Conservation (phyloP, 129 eudicot species). For the Tagetes erecta region DNA sequence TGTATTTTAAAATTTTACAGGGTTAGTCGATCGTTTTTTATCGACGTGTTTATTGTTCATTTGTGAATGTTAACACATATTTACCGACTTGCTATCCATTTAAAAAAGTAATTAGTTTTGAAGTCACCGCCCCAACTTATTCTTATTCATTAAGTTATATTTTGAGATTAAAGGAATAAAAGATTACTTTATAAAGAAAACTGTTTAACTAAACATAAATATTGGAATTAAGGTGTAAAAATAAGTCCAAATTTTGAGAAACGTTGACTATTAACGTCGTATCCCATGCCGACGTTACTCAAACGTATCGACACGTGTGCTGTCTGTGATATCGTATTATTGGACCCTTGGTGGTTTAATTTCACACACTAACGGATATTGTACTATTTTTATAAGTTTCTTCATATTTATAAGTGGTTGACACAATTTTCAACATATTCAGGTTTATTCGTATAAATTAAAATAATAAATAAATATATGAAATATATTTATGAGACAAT, state of each 20-base stretch:
- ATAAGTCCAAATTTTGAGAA: constrained; percentile 9
- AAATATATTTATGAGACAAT: no score
- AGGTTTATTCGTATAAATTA: no score
- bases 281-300: constrained; percentile 24
- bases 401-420: neutral
- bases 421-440: no score
- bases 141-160: neutral
- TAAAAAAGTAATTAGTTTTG: no score
- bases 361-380: neutral
- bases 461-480: no score
- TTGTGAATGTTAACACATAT: no score
- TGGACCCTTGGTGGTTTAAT: neutral
- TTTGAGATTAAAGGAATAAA: neutral
- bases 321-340: constrained; percentile 8
- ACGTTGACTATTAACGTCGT: constrained; percentile 7
- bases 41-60: no score
- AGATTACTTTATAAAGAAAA: neutral
- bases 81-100: no score
- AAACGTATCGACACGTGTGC: constrained; percentile 33
- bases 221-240: neutral
- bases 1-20: no score
- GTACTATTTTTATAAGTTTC: neutral
- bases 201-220: neutral
- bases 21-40: no score
- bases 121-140: no score